These are phyloP conservation scores for Claviceps fusiformis DNA, from an alignment of 2,329 filamentous ascomycete species.

Conservation along the genomic window DNA sequence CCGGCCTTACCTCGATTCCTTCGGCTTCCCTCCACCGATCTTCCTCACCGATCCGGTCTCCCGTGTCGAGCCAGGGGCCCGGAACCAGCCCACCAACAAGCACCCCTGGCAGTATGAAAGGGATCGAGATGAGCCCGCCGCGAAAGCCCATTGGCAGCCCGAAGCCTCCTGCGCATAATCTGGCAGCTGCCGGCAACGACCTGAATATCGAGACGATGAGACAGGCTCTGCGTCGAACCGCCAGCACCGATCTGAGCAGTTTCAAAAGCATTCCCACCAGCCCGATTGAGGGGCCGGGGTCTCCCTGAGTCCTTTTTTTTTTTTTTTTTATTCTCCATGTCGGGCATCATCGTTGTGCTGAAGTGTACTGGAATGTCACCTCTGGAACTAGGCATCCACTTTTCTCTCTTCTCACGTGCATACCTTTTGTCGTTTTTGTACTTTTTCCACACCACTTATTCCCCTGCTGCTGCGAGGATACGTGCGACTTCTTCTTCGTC, in stretches of 20 bases:
- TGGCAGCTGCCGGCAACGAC: conserved; percentile 40
- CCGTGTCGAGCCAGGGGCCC: conserved; percentile 55
- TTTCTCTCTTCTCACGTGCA: neutral
- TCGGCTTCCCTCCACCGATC: conserved; percentile 47
- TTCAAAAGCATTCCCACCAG: conserved; percentile 44
- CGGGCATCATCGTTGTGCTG: neutral
- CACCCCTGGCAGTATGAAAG: conserved; percentile 61
- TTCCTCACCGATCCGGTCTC: conserved; percentile 68
- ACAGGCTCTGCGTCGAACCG: conserved; percentile 73
- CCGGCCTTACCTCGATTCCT: conserved; percentile 49
- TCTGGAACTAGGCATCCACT: neutral
- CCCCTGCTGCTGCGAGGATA: neutral
- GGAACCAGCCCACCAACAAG: conserved; percentile 64
- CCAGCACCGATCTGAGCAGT: conserved; percentile 60
- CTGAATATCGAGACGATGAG: conserved; percentile 89
- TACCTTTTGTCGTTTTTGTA: neutral
- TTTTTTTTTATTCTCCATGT: too few species aligned
- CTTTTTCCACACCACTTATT: neutral
- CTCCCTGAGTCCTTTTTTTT: conserved; percentile 11
- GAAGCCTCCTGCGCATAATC: conserved; percentile 37
- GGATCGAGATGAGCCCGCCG: conserved; percentile 55
- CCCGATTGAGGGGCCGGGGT: conserved; percentile 32
- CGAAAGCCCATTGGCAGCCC: conserved; percentile 51
- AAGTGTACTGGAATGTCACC: neutral
- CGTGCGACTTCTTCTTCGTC: neutral